Evolutionary conservation across 768 basidiomycete species (phyloP).

Genomic region (Russula dissimulans): DNA sequence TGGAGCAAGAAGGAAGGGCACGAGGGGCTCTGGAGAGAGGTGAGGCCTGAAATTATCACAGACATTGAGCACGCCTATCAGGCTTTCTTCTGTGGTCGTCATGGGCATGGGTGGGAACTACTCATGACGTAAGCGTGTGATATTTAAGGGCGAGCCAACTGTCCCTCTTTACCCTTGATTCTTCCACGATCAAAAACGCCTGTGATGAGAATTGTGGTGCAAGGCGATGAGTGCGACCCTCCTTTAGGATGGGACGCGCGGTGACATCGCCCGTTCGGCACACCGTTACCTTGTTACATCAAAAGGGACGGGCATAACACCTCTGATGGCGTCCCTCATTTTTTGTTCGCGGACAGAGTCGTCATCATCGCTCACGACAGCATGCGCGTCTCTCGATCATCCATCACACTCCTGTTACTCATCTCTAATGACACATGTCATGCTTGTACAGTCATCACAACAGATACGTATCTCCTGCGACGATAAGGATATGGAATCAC

Average conservation of each 20-base stretch:
- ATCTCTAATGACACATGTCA: neutral
- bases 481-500: constrained; percentile 31
- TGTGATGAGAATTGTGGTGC: constrained; percentile 21
- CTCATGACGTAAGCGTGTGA: neutral
- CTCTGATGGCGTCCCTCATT: constrained; percentile 19
- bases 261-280: constrained; percentile 22
- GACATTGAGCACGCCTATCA: constrained; percentile 53
- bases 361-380: neutral
- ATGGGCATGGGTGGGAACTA: neutral
- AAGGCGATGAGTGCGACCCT: constrained; percentile 20
- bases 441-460: too few relatives aligned
- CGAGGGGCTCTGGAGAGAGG: constrained; percentile 34
- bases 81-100: constrained; percentile 20
- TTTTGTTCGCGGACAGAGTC: constrained; percentile 12
- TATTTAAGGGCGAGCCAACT: neutral
- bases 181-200: constrained; percentile 42
- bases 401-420: neutral
- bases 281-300: constrained; percentile 22
- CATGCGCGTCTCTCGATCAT: neutral
- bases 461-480: neutral
- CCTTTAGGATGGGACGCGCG: constrained; percentile 14
- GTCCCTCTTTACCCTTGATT: constrained; percentile 23
- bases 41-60: constrained; percentile 62
- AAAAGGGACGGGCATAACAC: constrained; percentile 20
- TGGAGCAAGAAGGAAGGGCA: constrained; percentile 47